Evolutionary conservation across 1,284 basidiomycete genomes (phyloP).

Genomic region (Quambalaria eucalypti): DNA sequence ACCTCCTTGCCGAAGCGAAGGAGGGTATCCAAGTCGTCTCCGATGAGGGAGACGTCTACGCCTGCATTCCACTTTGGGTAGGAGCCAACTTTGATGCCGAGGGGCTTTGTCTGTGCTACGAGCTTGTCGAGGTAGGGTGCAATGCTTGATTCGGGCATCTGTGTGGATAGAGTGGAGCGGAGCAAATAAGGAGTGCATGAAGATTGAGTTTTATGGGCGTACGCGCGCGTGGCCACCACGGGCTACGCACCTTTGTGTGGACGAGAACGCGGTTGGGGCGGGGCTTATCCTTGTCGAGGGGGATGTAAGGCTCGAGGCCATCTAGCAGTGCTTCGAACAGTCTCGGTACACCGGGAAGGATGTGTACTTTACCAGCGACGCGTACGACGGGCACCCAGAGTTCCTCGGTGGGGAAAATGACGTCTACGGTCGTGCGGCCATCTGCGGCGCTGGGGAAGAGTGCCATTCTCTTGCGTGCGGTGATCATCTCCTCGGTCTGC

Average conservation of each 20-base stretch:
- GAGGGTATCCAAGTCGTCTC: conserved; percentile 49
- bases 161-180: background rate
- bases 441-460: conserved; percentile 21
- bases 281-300: conserved; percentile 24
- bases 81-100: conserved; percentile 73
- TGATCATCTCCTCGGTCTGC: conserved; percentile 56
- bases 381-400: conserved; percentile 80
- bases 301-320: conserved; percentile 56
- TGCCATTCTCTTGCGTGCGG: conserved; percentile 38
- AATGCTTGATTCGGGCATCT: conserved; percentile 57
- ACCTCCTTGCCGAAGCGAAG: conserved; percentile 42
- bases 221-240: background rate
- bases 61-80: conserved; percentile 53
- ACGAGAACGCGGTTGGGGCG: conserved; percentile 30
- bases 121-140: conserved; percentile 75
- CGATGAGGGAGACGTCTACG: conserved; percentile 73
- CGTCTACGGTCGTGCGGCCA: too few species aligned
- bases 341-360: conserved; percentile 70
- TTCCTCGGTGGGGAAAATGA: conserved; percentile 30
- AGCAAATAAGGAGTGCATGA: background rate
- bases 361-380: conserved; percentile 70
- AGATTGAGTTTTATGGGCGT: too few species aligned
- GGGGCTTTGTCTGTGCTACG: conserved; percentile 63
- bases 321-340: conserved; percentile 17
- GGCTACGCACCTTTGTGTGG: conserved; percentile 51